Conservation (phyloP, 2,329 filamentous ascomycete genomes). For the Botrytis deweyae region DNA sequence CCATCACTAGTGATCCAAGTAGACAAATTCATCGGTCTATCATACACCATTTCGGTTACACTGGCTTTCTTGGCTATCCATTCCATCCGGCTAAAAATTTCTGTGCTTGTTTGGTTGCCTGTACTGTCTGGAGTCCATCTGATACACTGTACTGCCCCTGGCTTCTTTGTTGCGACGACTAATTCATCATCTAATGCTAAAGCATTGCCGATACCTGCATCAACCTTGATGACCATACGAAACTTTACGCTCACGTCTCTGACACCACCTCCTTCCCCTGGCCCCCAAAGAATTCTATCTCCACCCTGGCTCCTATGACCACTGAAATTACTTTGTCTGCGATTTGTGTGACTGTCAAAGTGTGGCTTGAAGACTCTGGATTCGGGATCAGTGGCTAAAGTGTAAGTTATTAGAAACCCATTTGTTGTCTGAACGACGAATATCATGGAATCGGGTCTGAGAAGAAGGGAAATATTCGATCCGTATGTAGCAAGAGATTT, state of each 20-base stretch:
- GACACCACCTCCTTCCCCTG: constrained; percentile 79
- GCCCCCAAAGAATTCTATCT: constrained; percentile 67
- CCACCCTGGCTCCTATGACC: constrained; percentile 48
- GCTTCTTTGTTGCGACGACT: constrained; percentile 86
- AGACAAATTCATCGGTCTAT: constrained; percentile 92
- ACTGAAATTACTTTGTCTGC: constrained; percentile 60
- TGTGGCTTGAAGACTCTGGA: constrained; percentile 82
- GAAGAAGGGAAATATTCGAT: constrained; percentile 76
- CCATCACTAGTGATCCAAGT: constrained; percentile 92
- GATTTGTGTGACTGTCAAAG: constrained; percentile 67
- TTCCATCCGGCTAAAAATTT: constrained; percentile 81
- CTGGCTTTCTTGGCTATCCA: constrained; percentile 78
- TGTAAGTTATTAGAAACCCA: constrained; percentile 93
- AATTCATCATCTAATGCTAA: constrained; percentile 90
- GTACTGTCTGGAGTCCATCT: constrained; percentile 84
- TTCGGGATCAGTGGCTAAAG: constrained; percentile 78
- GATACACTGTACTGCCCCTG: constrained; percentile 94
- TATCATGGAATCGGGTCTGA: constrained; percentile 89
- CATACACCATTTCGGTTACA: constrained; percentile 84
- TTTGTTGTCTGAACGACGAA: constrained; percentile 83
- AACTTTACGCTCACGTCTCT: constrained; percentile 88
- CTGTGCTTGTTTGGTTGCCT: constrained; percentile 84
- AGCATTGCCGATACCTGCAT: constrained; percentile 87
- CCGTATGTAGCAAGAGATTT: constrained; percentile 82
- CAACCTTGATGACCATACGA: constrained; percentile 96